phyloP scores from a whole-genome alignment of 1,284 basidiomycete species.

The Rhodofomes roseus region DNA sequence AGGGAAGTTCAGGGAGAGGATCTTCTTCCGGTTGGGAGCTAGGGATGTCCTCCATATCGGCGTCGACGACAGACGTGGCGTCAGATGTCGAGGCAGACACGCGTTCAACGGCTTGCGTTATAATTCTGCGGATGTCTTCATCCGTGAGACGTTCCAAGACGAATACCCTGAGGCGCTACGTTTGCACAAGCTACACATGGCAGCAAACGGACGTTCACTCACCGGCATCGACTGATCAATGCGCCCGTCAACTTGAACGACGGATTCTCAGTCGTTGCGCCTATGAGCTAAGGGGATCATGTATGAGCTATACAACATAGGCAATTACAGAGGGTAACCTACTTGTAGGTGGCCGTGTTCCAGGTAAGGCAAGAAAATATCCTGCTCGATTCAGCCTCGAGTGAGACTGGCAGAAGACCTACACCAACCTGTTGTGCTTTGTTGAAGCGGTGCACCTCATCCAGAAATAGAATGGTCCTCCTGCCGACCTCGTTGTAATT shows the following conservation, averaged over 20 bases:
- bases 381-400: conserved; percentile 34
- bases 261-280: conserved; percentile 92
- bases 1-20: conserved; percentile 10
- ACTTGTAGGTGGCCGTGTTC: conserved; percentile 79
- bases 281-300: conserved; percentile 53
- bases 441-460: conserved; percentile 90
- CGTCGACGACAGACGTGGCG: conserved; percentile 7
- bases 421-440: conserved; percentile 72
- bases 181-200: not conserved
- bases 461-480: conserved; percentile 74
- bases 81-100: conserved; percentile 23
- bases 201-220: conserved; percentile 20
- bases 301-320: not conserved
- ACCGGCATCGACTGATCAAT: conserved; percentile 80
- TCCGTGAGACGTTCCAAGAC: conserved; percentile 60
- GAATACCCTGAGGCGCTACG: conserved; percentile 45
- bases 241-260: conserved; percentile 83
- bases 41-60: conserved; percentile 11
- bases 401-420: not conserved
- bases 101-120: conserved; percentile 47
- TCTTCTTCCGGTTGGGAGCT: conserved; percentile 18
- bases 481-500: conserved; percentile 29
- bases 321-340: not conserved
- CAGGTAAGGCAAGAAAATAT: conserved; percentile 78
- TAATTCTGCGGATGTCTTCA: conserved; percentile 49